Percentiles rank a stretch among this genome's conserved stretches.
Conservation (phyloP, 805 yeast species). For the Zygosaccharomyces gambellarensis region DNA sequence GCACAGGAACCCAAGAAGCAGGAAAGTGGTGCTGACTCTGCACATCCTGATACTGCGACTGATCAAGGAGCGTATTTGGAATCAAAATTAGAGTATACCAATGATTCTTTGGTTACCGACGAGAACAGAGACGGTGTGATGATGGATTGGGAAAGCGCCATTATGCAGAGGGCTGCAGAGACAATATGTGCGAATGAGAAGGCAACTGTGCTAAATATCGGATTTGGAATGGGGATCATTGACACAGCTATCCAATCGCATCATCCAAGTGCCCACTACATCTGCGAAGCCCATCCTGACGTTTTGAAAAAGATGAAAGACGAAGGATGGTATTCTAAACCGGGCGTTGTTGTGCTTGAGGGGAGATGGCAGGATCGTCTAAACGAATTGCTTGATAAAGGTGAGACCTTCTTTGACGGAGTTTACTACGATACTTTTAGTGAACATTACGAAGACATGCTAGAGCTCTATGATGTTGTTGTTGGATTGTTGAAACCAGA, state of each 20-base stretch:
- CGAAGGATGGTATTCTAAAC: conserved; percentile 80
- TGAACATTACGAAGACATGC: conserved; percentile 86
- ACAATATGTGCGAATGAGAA: conserved; percentile 51
- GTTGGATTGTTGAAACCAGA: conserved; percentile 79
- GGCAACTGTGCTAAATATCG: conserved; percentile 66
- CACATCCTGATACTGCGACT: conserved; percentile 53
- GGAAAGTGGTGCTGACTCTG: conserved; percentile 17
- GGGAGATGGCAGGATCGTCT: conserved; percentile 93
- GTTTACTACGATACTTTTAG: conserved; percentile 92
- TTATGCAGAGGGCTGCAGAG: conserved; percentile 79
- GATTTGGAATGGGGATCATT: conserved; percentile 96
- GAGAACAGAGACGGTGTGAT: conserved; percentile 83
- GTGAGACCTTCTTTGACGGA: conserved; percentile 73
- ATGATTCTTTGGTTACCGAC: conserved; percentile 66
- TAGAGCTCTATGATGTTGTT: conserved; percentile 72
- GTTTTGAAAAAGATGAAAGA: conserved; percentile 60
- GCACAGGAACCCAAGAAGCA: conserved; percentile 11
- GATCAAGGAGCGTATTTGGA: conserved; percentile 60
- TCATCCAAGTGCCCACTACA: conserved; percentile 57
- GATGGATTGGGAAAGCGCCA: conserved; percentile 92
- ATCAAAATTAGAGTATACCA: conserved; percentile 60
- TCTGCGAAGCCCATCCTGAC: conserved; percentile 93
- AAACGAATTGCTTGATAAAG: conserved; percentile 56
- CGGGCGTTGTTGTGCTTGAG: conserved; percentile 65
- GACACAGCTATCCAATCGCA: conserved; percentile 65